These are phyloP conservation scores for Zancudomyces culisetae DNA, from an alignment of 371 early-diverging fungal genomes.

Conservation along the genomic window DNA sequence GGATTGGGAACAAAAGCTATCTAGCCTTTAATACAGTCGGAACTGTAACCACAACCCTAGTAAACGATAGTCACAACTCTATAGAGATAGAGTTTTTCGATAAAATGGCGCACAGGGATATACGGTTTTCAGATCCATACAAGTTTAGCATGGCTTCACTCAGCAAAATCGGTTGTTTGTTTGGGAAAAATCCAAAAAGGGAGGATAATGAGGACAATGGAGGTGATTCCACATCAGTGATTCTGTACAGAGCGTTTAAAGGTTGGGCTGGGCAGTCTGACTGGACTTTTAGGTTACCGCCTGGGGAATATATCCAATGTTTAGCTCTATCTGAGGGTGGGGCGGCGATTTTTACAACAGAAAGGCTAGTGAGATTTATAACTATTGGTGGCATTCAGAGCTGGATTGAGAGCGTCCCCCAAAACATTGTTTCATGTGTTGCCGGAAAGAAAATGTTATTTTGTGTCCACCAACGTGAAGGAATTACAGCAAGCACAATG, in stretches of 20 bases:
- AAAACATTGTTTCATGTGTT: slow-evolving; percentile 39
- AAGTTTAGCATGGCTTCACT: slow-evolving; percentile 56
- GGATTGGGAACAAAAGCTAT: slow-evolving; percentile 40
- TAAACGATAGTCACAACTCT: slow-evolving; percentile 38
- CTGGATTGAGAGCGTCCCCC: slow-evolving; percentile 39
- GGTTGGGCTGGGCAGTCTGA: slow-evolving; percentile 49
- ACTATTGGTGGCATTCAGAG: slow-evolving; percentile 55
- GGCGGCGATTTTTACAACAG: slow-evolving; percentile 52
- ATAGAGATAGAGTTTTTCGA: slow-evolving; percentile 77
- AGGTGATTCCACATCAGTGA: slow-evolving; percentile 8
- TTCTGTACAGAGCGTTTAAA: slow-evolving; percentile 43
- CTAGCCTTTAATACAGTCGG: slow-evolving; percentile 68
- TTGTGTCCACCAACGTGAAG: slow-evolving; percentile 26
- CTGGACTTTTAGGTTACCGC: slow-evolving; percentile 50
- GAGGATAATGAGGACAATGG: slow-evolving; percentile 11
- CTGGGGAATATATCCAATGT: slow-evolving; percentile 41
- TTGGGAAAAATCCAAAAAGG: slow-evolving; percentile 35
- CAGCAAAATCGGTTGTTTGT: slow-evolving; percentile 45
- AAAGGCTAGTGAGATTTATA: slow-evolving; percentile 54
- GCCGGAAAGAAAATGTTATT: slow-evolving; percentile 30
- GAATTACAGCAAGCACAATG: not conserved
- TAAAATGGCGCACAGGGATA: slow-evolving; percentile 45
- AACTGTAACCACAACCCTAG: slow-evolving; percentile 45
- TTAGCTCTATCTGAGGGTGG: slow-evolving; percentile 50
- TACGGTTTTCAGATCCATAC: slow-evolving; percentile 58